These are phyloP conservation scores for Russula griseocarnosa DNA, from an alignment of 768 basidiomycete species.

Conservation along the genomic window DNA sequence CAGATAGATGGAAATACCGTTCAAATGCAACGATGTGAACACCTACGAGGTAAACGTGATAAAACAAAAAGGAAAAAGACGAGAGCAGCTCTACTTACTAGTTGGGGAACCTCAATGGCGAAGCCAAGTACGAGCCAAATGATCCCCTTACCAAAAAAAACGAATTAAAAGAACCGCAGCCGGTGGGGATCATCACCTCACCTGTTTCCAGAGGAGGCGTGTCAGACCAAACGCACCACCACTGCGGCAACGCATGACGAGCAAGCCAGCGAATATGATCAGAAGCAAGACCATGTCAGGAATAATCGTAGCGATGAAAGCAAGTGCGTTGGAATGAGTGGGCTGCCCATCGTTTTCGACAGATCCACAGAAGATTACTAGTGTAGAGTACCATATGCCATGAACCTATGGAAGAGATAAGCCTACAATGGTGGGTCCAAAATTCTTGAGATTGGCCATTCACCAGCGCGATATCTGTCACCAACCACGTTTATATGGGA, in stretches of 20 bases:
- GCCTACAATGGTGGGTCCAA: background rate
- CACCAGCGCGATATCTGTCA: background rate
- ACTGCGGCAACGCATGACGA: background rate
- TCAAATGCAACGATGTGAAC: background rate
- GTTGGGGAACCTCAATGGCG: background rate
- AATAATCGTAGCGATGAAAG: background rate
- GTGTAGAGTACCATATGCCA: background rate
- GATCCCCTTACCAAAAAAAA: background rate
- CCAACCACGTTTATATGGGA: background rate
- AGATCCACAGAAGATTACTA: background rate
- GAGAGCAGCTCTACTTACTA: background rate
- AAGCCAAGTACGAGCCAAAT: background rate
- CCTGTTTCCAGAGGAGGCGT: background rate
- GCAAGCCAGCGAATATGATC: slow-evolving; percentile 13
- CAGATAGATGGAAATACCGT: background rate
- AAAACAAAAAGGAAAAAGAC: background rate
- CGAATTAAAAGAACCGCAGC: background rate
- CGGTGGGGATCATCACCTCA: background rate
- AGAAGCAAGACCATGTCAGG: slow-evolving; percentile 5
- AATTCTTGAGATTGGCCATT: background rate
- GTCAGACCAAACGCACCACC: background rate
- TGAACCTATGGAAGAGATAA: background rate
- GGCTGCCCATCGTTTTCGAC: no score
- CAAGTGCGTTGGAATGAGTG: background rate
- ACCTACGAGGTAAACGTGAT: background rate